Evolutionary conservation across 148 eudicot genomes (phyloP).

Genomic region (Fagopyrum homotropicum): DNA sequence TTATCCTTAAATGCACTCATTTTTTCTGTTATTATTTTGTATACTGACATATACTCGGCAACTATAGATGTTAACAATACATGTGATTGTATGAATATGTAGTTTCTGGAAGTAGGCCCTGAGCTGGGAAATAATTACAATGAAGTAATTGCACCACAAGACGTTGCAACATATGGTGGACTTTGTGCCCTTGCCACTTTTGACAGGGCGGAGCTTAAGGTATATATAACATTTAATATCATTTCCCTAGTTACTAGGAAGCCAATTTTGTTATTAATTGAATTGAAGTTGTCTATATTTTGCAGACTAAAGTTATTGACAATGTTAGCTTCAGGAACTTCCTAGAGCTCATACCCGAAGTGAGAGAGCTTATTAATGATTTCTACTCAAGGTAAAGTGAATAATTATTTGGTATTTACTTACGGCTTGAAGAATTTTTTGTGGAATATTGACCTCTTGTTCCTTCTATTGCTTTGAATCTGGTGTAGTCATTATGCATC

Average conservation of each 20-base stretch:
- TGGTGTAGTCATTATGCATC: conserved; percentile 78
- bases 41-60: not conserved
- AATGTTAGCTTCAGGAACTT: conserved; percentile 79
- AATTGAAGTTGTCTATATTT: conserved; percentile 11
- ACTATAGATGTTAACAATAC: not conserved
- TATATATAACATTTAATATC: conserved; percentile 18
- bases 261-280: not conserved
- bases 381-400: conserved; percentile 76
- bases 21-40: not conserved
- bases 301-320: conserved; percentile 94
- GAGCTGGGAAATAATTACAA: conserved; percentile 78
- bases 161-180: conserved; percentile 96
- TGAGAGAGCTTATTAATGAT: conserved; percentile 87
- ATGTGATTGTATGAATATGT: conserved; percentile 16
- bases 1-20: not conserved
- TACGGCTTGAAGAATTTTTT: not conserved
- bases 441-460: not conserved
- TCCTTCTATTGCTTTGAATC: not conserved
- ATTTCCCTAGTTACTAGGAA: not conserved
- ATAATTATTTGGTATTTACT: not conserved
- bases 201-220: conserved; percentile 93
- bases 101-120: conserved; percentile 85
- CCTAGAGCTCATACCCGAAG: conserved; percentile 93
- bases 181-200: conserved; percentile 97
- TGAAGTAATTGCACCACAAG: conserved; percentile 93